These are phyloP conservation scores for Sclerotinia borealis DNA, from an alignment of 2,329 filamentous ascomycete genomes.

Conservation along the genomic window DNA sequence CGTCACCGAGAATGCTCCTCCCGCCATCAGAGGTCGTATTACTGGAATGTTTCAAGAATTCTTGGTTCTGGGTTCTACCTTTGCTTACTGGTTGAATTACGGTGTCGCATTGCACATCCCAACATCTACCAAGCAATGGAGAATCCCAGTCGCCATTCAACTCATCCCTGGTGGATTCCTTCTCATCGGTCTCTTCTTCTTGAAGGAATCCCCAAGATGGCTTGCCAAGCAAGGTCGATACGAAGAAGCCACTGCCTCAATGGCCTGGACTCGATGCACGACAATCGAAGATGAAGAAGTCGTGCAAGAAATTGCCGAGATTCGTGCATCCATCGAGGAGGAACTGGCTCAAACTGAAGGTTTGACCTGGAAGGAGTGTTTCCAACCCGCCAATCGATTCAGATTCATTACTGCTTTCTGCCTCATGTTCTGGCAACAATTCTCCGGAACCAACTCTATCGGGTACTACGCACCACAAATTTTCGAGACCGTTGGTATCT, in stretches of 20 bases:
- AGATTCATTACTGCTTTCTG: constrained; percentile 38
- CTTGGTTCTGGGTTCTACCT: constrained; percentile 35
- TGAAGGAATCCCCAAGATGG: constrained; percentile 50
- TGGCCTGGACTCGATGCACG: constrained; percentile 55
- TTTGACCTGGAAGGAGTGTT: constrained; percentile 47
- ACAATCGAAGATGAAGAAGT: constrained; percentile 50
- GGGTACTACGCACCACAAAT: constrained; percentile 42
- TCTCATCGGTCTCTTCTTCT: constrained; percentile 36
- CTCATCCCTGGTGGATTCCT: constrained; percentile 22
- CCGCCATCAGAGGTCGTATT: constrained; percentile 36
- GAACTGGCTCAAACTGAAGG: constrained; percentile 67
- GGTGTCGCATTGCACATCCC: constrained; percentile 32
- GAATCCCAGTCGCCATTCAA: constrained; percentile 39
- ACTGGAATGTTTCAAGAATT: constrained; percentile 40
- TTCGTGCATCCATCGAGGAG: constrained; percentile 59
- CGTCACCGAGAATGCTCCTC: constrained; percentile 40
- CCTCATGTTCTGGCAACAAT: constrained; percentile 42
- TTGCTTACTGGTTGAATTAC: constrained; percentile 53
- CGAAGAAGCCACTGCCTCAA: constrained; percentile 49
- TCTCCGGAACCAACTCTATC: constrained; percentile 23
- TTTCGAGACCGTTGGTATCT: constrained; percentile 58
- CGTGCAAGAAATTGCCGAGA: constrained; percentile 54
- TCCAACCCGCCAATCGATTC: constrained; percentile 31
- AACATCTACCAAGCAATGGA: constrained; percentile 36
- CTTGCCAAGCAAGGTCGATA: constrained; percentile 58